A percentile compares a stretch with the other conserved stretches of the same genome.
These are phyloP conservation scores for Rosa multiflora DNA, from an alignment of 306 rosid genomes.

Conservation along the genomic window DNA sequence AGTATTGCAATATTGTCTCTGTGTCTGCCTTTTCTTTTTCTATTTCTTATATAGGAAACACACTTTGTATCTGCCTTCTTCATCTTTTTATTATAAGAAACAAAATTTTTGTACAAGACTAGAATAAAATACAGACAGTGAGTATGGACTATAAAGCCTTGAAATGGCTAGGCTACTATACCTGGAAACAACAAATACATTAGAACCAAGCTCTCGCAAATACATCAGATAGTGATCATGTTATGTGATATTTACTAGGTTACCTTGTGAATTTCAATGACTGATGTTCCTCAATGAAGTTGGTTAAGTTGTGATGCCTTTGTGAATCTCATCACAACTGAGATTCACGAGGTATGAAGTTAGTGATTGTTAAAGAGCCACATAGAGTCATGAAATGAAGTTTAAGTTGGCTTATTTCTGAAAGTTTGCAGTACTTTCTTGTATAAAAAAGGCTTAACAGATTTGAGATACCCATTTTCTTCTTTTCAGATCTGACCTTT, in stretches of 20 bases:
- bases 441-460: background rate
- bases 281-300: background rate
- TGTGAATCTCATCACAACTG: background rate
- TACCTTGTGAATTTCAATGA: background rate
- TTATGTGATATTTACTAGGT: background rate
- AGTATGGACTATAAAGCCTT: background rate
- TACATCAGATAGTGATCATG: background rate
- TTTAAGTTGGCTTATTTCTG: background rate
- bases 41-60: background rate
- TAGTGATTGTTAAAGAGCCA: conserved; percentile 16
- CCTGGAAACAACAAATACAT: background rate
- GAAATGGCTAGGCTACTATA: background rate
- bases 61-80: conserved; percentile 11
- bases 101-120: background rate
- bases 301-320: background rate
- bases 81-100: background rate
- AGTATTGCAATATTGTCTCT: too few species aligned
- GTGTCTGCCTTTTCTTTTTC: background rate
- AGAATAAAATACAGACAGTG: background rate
- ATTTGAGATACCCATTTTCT: conserved; percentile 8
- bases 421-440: background rate
- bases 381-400: background rate
- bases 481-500: conserved; percentile 88
- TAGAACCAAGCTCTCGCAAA: background rate
- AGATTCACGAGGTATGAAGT: conserved; percentile 38